Percentiles rank a stretch among this genome's conserved stretches.
Evolutionary conservation across 768 basidiomycete species (phyloP).

Genomic region (Psilocybe cyanescens): DNA sequence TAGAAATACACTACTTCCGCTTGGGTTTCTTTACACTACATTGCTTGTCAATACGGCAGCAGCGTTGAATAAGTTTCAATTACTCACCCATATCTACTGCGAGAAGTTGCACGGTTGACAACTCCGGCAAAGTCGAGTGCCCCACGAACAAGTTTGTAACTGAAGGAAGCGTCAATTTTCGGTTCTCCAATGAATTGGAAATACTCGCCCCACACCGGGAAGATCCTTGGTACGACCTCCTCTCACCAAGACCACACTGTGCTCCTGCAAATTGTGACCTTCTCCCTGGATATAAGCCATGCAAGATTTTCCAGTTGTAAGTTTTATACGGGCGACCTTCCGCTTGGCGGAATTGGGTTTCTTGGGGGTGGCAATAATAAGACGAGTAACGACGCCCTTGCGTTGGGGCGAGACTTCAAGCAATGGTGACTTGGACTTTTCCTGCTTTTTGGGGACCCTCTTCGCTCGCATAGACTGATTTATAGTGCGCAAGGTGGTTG

Average conservation of each 20-base stretch:
- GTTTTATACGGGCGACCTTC: constrained; percentile 93
- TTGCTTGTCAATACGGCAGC: constrained; percentile 13
- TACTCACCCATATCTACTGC: constrained; percentile 91
- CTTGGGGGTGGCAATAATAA: constrained; percentile 86
- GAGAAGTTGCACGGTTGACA: constrained; percentile 74
- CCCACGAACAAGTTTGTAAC: constrained; percentile 95
- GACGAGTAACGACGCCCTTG: constrained; percentile 88
- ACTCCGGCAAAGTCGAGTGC: constrained; percentile 92
- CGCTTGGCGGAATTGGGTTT: constrained; percentile 99
- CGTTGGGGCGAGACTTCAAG: constrained; percentile 81
- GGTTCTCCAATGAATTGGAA: neutral
- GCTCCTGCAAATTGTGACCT: constrained; percentile 97
- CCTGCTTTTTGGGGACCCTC: constrained; percentile 49
- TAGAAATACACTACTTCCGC: constrained; percentile 44
- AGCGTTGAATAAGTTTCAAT: neutral
- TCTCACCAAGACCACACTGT: constrained; percentile 92
- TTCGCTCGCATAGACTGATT: constrained; percentile 89
- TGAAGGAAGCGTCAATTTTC: constrained; percentile 32
- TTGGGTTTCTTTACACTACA: constrained; percentile 88
- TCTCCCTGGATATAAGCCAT: constrained; percentile 97
- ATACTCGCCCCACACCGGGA: constrained; percentile 89
- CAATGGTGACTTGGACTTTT: constrained; percentile 76
- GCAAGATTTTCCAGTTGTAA: constrained; percentile 85
- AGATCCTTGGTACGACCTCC: constrained; percentile 97
- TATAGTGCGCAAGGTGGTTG: constrained; percentile 66